phyloP scores from a whole-genome alignment of 2,329 filamentous ascomycete genomes.

The Epichloe brachyelytri region DNA sequence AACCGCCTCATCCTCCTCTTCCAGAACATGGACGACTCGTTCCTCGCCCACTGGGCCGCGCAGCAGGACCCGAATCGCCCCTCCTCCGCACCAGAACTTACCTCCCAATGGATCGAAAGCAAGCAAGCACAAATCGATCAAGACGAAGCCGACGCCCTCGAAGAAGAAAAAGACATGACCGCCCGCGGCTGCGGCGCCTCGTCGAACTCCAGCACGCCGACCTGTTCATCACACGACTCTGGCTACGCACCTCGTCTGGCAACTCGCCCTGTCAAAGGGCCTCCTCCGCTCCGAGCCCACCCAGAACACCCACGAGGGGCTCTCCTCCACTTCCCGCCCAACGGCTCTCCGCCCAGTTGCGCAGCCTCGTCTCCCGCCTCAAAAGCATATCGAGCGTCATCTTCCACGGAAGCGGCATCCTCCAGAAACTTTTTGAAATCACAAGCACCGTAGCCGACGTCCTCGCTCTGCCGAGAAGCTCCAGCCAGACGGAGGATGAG shows the following conservation, averaged over 20 bases:
- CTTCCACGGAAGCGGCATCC: slow-evolving; percentile 41
- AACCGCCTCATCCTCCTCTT: slow-evolving; percentile 25
- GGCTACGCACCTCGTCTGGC: slow-evolving; percentile 30
- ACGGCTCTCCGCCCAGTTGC: slow-evolving; percentile 25
- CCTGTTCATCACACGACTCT: slow-evolving; percentile 27
- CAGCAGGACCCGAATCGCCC: slow-evolving; percentile 13
- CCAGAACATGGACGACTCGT: slow-evolving; percentile 24
- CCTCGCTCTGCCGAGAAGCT: slow-evolving; percentile 34
- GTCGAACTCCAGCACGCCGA: slow-evolving; percentile 28
- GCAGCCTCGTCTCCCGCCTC: slow-evolving; percentile 22
- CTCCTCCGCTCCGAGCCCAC: slow-evolving; percentile 22
- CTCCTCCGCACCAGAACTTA: slow-evolving; percentile 13
- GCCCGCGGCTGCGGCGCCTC: slow-evolving; percentile 15
- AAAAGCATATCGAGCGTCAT: slow-evolving; percentile 31
- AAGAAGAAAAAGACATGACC: slow-evolving; percentile 15
- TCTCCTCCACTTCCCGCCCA: slow-evolving; percentile 27
- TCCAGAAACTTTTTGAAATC: slow-evolving; percentile 48
- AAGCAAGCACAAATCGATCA: slow-evolving; percentile 28
- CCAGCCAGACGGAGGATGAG: slow-evolving; percentile 25
- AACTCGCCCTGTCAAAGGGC: slow-evolving; percentile 26
- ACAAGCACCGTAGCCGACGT: slow-evolving; percentile 47
- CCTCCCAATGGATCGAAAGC: slow-evolving; percentile 26
- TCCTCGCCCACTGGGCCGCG: slow-evolving; percentile 24
- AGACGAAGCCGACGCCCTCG: slow-evolving; percentile 21
- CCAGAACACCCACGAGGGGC: slow-evolving; percentile 20